Percentiles rank a stretch among this genome's conserved stretches.
These are phyloP conservation scores for Podila minutissima DNA, from an alignment of 192 early-diverging fungal species.

Conservation along the genomic window DNA sequence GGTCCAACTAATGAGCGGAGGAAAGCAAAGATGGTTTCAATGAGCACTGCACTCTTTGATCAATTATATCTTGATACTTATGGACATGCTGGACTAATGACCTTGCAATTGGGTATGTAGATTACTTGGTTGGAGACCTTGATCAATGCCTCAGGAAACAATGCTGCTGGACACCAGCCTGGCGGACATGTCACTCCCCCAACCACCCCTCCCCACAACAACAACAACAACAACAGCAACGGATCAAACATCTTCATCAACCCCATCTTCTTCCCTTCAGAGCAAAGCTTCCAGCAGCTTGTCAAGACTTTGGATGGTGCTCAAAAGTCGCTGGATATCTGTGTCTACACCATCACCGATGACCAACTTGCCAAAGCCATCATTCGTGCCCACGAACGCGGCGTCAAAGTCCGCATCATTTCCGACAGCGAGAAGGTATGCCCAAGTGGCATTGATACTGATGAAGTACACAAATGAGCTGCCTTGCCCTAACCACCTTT, in stretches of 20 bases:
- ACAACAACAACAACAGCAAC: slow-evolving; percentile 4
- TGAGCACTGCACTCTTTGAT: neutral
- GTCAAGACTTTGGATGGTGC: slow-evolving; percentile 64
- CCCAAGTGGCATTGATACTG: slow-evolving; percentile 1
- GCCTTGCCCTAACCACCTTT: neutral
- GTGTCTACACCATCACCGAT: slow-evolving; percentile 80
- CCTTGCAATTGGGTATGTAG: slow-evolving; percentile 4
- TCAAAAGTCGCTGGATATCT: slow-evolving; percentile 69
- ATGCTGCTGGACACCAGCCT: slow-evolving; percentile 24
- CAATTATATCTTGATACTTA: slow-evolving; percentile 4
- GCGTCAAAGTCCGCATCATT: slow-evolving; percentile 71
- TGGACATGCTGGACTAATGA: neutral
- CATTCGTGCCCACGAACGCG: slow-evolving; percentile 50
- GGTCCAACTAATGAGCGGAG: neutral
- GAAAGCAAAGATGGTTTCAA: neutral
- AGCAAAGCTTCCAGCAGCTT: slow-evolving; percentile 64
- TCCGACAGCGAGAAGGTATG: slow-evolving; percentile 73
- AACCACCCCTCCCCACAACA: neutral
- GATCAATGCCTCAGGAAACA: slow-evolving; percentile 39
- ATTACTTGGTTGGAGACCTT: slow-evolving; percentile 50
- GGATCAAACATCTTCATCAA: slow-evolving; percentile 34
- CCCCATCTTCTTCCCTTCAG: slow-evolving; percentile 69
- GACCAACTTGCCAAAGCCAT: slow-evolving; percentile 75
- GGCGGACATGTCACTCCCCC: slow-evolving; percentile 11
- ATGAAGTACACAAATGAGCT: neutral